A percentile compares a stretch with the other conserved stretches of the same genome.
phyloP scores from a whole-genome alignment of 1,284 basidiomycete species.

The Trichosporon coremiiforme region DNA sequence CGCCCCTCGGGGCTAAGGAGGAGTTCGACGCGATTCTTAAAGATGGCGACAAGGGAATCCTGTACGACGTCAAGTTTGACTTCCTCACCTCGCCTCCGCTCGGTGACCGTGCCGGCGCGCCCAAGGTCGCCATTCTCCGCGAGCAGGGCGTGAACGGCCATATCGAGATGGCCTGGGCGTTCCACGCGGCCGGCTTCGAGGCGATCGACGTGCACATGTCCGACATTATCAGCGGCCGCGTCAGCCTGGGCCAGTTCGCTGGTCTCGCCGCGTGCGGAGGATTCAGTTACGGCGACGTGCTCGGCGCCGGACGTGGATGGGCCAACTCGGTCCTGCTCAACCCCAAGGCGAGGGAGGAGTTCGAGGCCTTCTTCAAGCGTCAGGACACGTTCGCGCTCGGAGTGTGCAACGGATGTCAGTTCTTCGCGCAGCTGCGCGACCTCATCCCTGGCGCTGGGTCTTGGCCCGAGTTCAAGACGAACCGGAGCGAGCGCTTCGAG shows the following conservation, averaged over 20 bases:
- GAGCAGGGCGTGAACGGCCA: constrained; percentile 99
- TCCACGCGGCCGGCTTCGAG: constrained; percentile 88
- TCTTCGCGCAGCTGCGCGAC: constrained; percentile 82
- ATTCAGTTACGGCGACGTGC: constrained; percentile 97
- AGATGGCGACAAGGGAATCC: constrained; percentile 68
- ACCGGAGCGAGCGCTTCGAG: constrained; percentile 88
- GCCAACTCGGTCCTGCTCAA: constrained; percentile 89
- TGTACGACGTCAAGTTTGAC: constrained; percentile 67
- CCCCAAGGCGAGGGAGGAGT: constrained; percentile 70
- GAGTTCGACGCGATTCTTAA: constrained; percentile 80
- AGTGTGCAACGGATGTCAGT: constrained; percentile 98
- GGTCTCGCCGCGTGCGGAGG: constrained; percentile 95
- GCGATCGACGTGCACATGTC: constrained; percentile 98
- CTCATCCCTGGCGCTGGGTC: constrained; percentile 81
- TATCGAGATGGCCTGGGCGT: constrained; percentile 98
- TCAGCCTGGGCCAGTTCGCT: constrained; percentile 70
- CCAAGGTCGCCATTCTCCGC: constrained; percentile 90
- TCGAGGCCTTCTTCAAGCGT: constrained; percentile 77
- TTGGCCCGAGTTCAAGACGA: constrained; percentile 92
- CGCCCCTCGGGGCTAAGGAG: constrained; percentile 73
- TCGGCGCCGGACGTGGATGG: constrained; percentile 98
- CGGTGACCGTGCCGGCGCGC: constrained; percentile 61
- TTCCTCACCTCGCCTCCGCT: constrained; percentile 60
- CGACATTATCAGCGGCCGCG: constrained; percentile 77
- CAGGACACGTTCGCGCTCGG: constrained; percentile 84